These are phyloP conservation scores for Calonectria ilicicola DNA, from an alignment of 2,329 filamentous ascomycete species.

Conservation along the genomic window DNA sequence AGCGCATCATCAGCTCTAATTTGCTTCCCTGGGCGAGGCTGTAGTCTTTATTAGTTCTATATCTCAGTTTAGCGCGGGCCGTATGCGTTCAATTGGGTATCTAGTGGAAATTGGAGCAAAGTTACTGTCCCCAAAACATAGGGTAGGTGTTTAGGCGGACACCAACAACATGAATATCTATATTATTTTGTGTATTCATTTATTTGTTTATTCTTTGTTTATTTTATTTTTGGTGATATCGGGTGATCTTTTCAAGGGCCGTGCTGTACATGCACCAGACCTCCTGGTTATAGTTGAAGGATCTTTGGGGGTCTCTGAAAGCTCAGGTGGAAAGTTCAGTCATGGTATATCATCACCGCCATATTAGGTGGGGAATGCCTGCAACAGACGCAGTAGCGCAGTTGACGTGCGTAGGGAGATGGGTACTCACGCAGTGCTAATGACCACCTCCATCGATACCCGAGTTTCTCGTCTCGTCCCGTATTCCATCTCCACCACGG, in stretches of 20 bases:
- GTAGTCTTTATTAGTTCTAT: not conserved
- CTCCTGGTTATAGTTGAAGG: too few relatives aligned
- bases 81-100: not conserved
- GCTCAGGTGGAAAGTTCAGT: conserved; percentile 8
- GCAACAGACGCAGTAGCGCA: conserved; percentile 29
- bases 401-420: conserved; percentile 18
- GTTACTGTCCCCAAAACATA: not conserved
- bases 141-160: not conserved
- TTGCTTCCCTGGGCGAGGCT: not conserved
- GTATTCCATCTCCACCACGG: not conserved
- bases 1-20: not conserved
- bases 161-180: too few relatives aligned
- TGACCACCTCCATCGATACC: not conserved
- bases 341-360: conserved; percentile 13
- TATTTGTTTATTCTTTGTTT: too few relatives aligned
- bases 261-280: too few relatives aligned
- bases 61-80: not conserved
- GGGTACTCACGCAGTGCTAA: not conserved
- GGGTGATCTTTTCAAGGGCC: too few relatives aligned
- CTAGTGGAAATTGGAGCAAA: not conserved
- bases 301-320: not conserved
- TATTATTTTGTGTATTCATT: too few relatives aligned
- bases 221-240: too few relatives aligned
- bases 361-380: conserved; percentile 22
- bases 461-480: conserved; percentile 5